Conservation (phyloP, 139 green algal species). For the Zygnema circumcarinatum region DNA sequence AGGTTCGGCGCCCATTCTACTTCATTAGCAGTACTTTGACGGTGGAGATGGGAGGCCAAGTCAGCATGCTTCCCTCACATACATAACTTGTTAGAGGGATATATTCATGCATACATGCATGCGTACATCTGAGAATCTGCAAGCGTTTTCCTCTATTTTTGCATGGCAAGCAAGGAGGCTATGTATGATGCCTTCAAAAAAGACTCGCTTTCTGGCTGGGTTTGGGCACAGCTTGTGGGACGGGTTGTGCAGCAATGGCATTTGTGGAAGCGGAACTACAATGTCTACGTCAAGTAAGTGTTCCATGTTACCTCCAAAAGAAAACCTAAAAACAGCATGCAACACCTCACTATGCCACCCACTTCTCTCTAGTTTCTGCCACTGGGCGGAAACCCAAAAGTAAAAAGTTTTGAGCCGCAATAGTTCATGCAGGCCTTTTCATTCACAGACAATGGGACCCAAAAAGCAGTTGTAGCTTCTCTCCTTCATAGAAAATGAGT, state of each 20-base stretch:
- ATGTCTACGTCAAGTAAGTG: conserved; percentile 51
- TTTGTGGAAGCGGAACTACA: conserved; percentile 47
- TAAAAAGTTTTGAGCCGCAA: too few species aligned
- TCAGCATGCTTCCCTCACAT: not conserved
- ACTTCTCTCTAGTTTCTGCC: too few species aligned
- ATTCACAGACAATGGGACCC: too few species aligned
- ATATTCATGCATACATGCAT: not conserved
- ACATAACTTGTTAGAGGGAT: conserved; percentile 24
- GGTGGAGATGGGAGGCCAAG: conserved; percentile 36
- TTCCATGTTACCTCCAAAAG: not conserved
- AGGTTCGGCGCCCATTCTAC: conserved; percentile 40
- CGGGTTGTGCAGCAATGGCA: conserved; percentile 47
- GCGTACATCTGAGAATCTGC: not conserved
- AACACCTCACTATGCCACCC: not conserved
- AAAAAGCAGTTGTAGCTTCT: too few species aligned
- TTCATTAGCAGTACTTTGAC: conserved; percentile 48
- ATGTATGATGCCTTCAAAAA: too few species aligned
- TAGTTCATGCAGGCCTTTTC: too few species aligned
- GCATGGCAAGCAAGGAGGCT: too few species aligned
- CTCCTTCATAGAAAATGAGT: too few species aligned
- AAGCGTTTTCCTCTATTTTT: not conserved
- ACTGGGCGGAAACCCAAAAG: too few species aligned
- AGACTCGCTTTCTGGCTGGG: too few species aligned
- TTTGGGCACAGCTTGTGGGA: conserved; percentile 45
- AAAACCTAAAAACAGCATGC: not conserved